Evolutionary conservation across 225 moss, liverwort and hornwort genomes (phyloP).

Genomic region (Physcomitrium patens): DNA sequence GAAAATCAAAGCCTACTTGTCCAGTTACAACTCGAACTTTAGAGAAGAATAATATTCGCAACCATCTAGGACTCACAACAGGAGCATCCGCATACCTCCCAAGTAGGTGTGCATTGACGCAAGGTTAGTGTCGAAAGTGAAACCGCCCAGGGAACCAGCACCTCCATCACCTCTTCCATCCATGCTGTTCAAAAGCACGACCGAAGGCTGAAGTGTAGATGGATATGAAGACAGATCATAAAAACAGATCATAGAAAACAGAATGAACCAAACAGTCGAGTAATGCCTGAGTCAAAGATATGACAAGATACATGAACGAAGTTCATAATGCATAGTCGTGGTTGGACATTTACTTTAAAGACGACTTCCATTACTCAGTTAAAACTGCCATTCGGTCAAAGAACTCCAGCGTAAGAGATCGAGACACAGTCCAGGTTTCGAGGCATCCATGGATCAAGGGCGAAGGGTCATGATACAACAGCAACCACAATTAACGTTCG

Average conservation of each 20-base stretch:
- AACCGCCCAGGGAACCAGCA: constrained; percentile 43
- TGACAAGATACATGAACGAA: no score
- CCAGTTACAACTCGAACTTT: background rate
- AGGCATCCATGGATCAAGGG: no score
- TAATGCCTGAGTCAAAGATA: no score
- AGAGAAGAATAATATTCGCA: background rate
- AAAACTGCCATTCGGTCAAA: no score
- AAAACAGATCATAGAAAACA: background rate
- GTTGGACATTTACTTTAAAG: no score
- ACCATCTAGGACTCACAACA: background rate
- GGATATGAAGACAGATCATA: background rate
- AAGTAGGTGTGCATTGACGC: constrained; percentile 60
- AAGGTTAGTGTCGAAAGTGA: constrained; percentile 60
- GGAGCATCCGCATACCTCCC: constrained; percentile 39
- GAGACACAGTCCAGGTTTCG: no score
- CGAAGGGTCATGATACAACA: no score
- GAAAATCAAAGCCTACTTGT: background rate
- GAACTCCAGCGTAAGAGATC: no score
- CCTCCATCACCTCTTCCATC: constrained; percentile 49
- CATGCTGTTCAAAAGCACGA: constrained; percentile 37
- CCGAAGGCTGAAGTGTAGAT: background rate
- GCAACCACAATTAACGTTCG: no score
- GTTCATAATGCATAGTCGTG: no score
- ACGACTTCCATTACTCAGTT: no score
- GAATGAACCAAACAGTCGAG: no score